phyloP scores from a whole-genome alignment of 495 filamentous ascomycete species.

The Apodospora peruviana region DNA sequence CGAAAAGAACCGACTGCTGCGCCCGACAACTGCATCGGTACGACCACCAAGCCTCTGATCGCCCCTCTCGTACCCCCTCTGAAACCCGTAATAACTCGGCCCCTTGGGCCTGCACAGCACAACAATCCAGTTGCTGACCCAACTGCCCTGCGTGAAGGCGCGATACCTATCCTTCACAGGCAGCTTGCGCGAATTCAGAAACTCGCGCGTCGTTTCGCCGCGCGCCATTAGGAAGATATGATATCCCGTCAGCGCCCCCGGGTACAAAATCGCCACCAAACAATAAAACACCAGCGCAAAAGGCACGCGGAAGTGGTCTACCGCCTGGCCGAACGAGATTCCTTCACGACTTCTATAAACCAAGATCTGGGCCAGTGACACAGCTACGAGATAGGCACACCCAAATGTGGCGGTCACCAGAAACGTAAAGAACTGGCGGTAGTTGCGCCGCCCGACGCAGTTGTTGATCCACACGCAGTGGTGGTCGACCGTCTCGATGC shows the following conservation, averaged over 20 bases:
- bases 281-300: constrained; percentile 89
- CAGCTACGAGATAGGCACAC: constrained; percentile 70
- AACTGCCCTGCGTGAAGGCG: constrained; percentile 76
- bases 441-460: constrained; percentile 94
- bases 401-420: constrained; percentile 70
- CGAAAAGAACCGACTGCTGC: too few relatives aligned
- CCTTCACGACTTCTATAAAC: constrained; percentile 57
- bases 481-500: constrained; percentile 94
- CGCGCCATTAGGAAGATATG: constrained; percentile 84
- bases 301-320: constrained; percentile 66
- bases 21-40: too few relatives aligned
- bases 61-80: constrained; percentile 65
- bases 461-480: constrained; percentile 99
- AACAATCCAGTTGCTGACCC: constrained; percentile 71
- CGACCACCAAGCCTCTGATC: constrained; percentile 91
- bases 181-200: constrained; percentile 92
- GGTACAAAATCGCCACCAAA: constrained; percentile 69
- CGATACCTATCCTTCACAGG: constrained; percentile 82
- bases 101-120: constrained; percentile 79
- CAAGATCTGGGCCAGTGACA: constrained; percentile 72
- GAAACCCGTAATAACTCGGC: constrained; percentile 88
- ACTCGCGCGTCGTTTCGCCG: constrained; percentile 96
- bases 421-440: constrained; percentile 95
- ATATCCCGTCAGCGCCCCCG: constrained; percentile 78
- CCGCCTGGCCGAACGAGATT: constrained; percentile 60